phyloP scores from a whole-genome alignment of 1,139 yeast genomes.

The Debaryomyces fabryi region DNA sequence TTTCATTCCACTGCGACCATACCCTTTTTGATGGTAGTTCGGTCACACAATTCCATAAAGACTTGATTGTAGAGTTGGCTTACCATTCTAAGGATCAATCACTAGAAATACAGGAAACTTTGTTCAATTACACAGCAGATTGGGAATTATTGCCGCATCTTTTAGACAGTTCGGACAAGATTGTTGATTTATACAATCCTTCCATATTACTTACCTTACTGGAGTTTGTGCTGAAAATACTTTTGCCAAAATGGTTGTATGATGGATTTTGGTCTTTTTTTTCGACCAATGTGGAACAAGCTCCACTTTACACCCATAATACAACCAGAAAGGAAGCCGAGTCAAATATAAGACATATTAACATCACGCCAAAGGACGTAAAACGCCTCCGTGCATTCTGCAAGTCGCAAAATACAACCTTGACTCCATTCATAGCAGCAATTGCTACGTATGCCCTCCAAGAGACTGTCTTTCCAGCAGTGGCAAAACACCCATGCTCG shows the following conservation, averaged over 20 bases:
- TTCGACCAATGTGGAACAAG: slow-evolving; percentile 10
- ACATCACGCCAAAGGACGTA: slow-evolving; percentile 16
- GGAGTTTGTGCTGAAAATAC: slow-evolving; percentile 4
- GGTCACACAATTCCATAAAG: slow-evolving; percentile 35
- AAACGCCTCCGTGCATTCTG: slow-evolving; percentile 16
- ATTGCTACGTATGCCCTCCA: slow-evolving; percentile 24
- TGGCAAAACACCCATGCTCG: slow-evolving; percentile 13
- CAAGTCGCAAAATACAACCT: slow-evolving; percentile 21
- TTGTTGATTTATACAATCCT: slow-evolving; percentile 16
- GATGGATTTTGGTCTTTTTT: not conserved
- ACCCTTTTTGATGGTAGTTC: slow-evolving; percentile 39
- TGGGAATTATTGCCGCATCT: slow-evolving; percentile 3
- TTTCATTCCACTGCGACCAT: slow-evolving; percentile 37
- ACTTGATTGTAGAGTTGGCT: slow-evolving; percentile 24
- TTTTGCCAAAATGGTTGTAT: slow-evolving; percentile 14
- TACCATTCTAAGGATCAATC: not conserved
- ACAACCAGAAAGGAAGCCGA: slow-evolving; percentile 14
- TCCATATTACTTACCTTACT: slow-evolving; percentile 12
- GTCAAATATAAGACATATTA: slow-evolving; percentile 19
- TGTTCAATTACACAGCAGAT: slow-evolving; percentile 14
- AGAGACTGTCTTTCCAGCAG: slow-evolving; percentile 21
- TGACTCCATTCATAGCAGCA: slow-evolving; percentile 30
- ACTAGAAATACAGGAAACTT: slow-evolving; percentile 1
- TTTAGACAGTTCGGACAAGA: slow-evolving; percentile 6
- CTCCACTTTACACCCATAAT: slow-evolving; percentile 20